Evolutionary conservation across 306 rosid genomes (phyloP).

Genomic region (Quercus gilva): DNA sequence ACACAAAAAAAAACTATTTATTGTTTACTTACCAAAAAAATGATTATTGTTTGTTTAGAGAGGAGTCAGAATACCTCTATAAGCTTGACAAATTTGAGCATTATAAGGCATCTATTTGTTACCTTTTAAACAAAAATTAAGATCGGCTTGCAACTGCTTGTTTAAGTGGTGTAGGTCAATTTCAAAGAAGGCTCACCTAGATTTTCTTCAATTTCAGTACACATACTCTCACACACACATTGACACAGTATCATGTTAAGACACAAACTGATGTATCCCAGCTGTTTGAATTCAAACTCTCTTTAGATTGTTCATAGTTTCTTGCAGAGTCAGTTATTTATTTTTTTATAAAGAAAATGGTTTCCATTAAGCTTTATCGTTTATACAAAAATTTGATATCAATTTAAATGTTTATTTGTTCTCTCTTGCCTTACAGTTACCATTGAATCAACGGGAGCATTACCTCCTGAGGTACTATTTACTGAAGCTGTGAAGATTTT

Average conservation of each 20-base stretch:
- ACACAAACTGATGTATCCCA: not conserved
- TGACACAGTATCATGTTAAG: not conserved
- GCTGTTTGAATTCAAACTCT: not conserved
- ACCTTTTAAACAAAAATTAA: too few relatives aligned
- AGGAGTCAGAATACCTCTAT: too few relatives aligned
- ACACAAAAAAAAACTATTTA: too few relatives aligned
- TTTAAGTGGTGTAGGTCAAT: not conserved
- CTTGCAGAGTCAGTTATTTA: not conserved
- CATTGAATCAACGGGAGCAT: conserved; percentile 85
- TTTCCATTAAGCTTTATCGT: not conserved
- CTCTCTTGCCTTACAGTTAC: conserved; percentile 44
- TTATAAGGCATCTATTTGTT: too few relatives aligned
- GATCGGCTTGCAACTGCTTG: too few relatives aligned
- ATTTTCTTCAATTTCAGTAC: not conserved
- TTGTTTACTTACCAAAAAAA: too few relatives aligned
- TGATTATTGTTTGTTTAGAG: too few relatives aligned
- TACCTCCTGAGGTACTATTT: conserved; percentile 76
- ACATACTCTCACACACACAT: too few relatives aligned
- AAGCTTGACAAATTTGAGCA: too few relatives aligned
- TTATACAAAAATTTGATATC: not conserved
- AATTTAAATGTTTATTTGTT: conserved; percentile 5
- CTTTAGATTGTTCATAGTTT: not conserved
- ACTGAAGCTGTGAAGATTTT: conserved; percentile 92
- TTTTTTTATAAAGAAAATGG: not conserved
- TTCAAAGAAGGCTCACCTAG: not conserved